Conservation (phyloP, 75 land plant species). For the Azolla pinnata region DNA sequence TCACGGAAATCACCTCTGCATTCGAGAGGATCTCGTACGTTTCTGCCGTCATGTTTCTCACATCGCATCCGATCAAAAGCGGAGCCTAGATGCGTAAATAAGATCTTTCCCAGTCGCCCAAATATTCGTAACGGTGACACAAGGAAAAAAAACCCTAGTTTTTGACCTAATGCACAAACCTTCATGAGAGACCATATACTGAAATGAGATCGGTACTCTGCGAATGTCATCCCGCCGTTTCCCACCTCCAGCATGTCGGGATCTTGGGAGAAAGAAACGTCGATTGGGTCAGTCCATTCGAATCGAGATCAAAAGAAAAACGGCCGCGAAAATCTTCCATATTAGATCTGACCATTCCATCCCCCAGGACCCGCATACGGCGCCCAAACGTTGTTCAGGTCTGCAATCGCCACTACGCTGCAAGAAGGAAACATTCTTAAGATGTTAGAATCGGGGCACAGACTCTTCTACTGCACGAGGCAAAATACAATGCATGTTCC, state of each 20-base stretch:
- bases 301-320: too few species aligned
- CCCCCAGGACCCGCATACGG: conserved; percentile 88
- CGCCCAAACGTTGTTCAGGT: conserved; percentile 77
- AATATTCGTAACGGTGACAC: too few species aligned
- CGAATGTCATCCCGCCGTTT: conserved; percentile 76
- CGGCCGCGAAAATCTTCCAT: background rate
- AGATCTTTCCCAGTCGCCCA: too few species aligned
- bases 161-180: conserved; percentile 12
- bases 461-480: too few species aligned
- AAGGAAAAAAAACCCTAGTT: background rate
- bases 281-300: too few species aligned
- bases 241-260: conserved; percentile 97
- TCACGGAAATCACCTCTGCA: conserved; percentile 61
- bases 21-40: conserved; percentile 48
- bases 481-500: too few species aligned
- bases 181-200: conserved; percentile 90
- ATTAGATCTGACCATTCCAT: conserved; percentile 72
- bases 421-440: conserved; percentile 11
- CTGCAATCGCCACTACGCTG: conserved; percentile 68
- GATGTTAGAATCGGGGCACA: too few species aligned
- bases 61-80: conserved; percentile 71
- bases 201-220: conserved; percentile 76
- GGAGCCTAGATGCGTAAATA: too few species aligned
- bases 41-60: conserved; percentile 41
- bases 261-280: conserved; percentile 38